A percentile compares a stretch with the other conserved stretches of the same genome.
These are phyloP conservation scores for Magnaporthiopsis rhizophila DNA, from an alignment of 2,329 filamentous ascomycete species.

Conservation along the genomic window DNA sequence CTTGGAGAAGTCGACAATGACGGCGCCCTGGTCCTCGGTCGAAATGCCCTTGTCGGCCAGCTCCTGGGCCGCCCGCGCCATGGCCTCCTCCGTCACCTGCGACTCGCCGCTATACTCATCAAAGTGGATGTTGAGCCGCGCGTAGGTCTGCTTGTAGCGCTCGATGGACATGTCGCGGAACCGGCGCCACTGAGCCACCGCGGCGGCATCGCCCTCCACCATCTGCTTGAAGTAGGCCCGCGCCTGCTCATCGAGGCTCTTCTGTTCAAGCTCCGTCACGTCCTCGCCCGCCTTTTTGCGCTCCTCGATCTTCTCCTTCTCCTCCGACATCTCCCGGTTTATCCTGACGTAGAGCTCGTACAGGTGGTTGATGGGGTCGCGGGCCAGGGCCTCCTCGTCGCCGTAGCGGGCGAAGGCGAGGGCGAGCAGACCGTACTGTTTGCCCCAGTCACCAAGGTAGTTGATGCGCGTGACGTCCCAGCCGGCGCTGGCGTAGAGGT, in stretches of 20 bases:
- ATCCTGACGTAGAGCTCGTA: conserved; percentile 78
- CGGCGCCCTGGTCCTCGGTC: conserved; percentile 63
- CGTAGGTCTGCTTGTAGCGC: conserved; percentile 60
- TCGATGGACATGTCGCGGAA: conserved; percentile 61
- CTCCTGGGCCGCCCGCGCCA: conserved; percentile 54
- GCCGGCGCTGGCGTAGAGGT: conserved; percentile 61
- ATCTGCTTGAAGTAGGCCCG: conserved; percentile 65
- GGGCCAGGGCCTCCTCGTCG: conserved; percentile 59
- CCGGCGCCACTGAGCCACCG: conserved; percentile 54
- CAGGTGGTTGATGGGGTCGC: conserved; percentile 73
- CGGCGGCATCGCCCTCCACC: conserved; percentile 56
- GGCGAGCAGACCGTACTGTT: conserved; percentile 66
- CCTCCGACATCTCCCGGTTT: conserved; percentile 56
- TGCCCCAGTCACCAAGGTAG: conserved; percentile 75
- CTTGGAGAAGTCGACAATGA: conserved; percentile 64
- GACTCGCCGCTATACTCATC: conserved; percentile 71
- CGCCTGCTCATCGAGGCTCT: conserved; percentile 64
- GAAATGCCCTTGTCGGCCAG: conserved; percentile 58
- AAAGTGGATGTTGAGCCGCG: conserved; percentile 62
- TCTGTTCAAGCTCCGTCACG: conserved; percentile 38
- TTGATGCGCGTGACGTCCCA: conserved; percentile 71
- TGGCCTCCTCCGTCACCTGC: conserved; percentile 58
- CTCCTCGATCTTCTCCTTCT: conserved; percentile 58
- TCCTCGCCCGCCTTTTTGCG: conserved; percentile 47
- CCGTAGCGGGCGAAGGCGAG: conserved; percentile 71